phyloP scores from a whole-genome alignment of 352 stramenopile genomes.

The Globisporangium orthogonon region DNA sequence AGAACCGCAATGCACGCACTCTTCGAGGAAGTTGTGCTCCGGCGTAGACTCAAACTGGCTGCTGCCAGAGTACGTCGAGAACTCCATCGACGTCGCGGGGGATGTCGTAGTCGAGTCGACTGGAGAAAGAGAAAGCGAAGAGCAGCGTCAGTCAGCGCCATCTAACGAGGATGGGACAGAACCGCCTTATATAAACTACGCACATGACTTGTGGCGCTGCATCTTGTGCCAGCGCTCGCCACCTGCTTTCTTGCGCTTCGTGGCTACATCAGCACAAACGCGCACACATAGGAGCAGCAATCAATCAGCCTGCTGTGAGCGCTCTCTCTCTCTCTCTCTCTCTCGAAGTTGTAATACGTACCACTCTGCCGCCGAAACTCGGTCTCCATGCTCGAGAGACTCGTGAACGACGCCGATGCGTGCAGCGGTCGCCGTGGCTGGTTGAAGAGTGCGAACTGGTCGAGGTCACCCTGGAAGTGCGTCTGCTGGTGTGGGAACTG shows the following conservation, averaged over 20 bases:
- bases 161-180: too few species aligned
- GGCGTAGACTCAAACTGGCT: slow-evolving; percentile 29
- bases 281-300: neutral
- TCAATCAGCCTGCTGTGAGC: neutral
- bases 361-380: slow-evolving; percentile 44
- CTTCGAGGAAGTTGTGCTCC: slow-evolving; percentile 38
- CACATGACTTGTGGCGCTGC: slow-evolving; percentile 45
- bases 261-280: slow-evolving; percentile 18
- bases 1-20: slow-evolving; percentile 25
- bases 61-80: slow-evolving; percentile 17
- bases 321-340: too few species aligned
- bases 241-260: slow-evolving; percentile 56
- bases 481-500: slow-evolving; percentile 32
- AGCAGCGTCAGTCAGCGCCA: neutral
- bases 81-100: slow-evolving; percentile 34
- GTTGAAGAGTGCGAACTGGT: slow-evolving; percentile 17
- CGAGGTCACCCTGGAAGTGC: slow-evolving; percentile 16
- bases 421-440: slow-evolving; percentile 37
- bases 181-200: neutral
- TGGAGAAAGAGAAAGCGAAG: neutral
- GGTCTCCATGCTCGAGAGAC: slow-evolving; percentile 63
- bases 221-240: slow-evolving; percentile 61
- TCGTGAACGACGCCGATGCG: slow-evolving; percentile 68
- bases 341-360: slow-evolving; percentile 13
- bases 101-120: slow-evolving; percentile 54